These are phyloP conservation scores for Plasmodium gonderi DNA, from an alignment of 169 alveolate species.

Conservation along the genomic window DNA sequence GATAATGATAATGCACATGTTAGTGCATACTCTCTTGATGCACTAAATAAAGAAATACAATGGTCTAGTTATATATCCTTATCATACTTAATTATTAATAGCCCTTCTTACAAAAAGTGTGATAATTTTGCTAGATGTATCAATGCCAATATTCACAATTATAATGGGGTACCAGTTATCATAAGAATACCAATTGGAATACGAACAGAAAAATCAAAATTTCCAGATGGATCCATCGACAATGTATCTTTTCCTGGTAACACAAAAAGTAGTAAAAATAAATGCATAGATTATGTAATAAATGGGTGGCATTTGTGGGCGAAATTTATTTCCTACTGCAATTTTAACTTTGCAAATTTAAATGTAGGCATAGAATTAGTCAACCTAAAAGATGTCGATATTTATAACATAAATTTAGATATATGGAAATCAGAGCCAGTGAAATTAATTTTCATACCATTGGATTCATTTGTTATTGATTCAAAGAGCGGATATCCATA, in stretches of 20 bases:
- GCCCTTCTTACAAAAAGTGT: conserved; percentile 27
- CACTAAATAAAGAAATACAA: conserved; percentile 65
- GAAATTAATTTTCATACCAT: conserved; percentile 69
- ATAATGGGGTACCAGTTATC: conserved; percentile 45
- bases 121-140: conserved; percentile 73
- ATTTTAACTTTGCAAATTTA: conserved; percentile 29
- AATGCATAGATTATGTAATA: neutral
- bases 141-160: conserved; percentile 24
- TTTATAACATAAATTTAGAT: conserved; percentile 36
- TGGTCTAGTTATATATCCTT: conserved; percentile 68
- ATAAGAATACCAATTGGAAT: conserved; percentile 23
- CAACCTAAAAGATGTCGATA: conserved; percentile 27
- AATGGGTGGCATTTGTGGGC: conserved; percentile 74
- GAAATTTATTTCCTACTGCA: conserved; percentile 49
- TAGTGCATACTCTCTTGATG: conserved; percentile 37
- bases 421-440: conserved; percentile 75
- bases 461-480: conserved; percentile 38
- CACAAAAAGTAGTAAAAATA: neutral
- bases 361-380: conserved; percentile 47
- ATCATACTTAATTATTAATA: conserved; percentile 28
- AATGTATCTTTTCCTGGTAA: neutral
- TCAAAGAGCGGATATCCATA: conserved; percentile 57
- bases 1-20: conserved; percentile 16
- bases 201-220: neutral
- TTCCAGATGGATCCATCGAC: neutral